Percentiles rank a stretch among this genome's conserved stretches.
These are phyloP conservation scores for Penicillium mononematosum DNA, from an alignment of 495 filamentous ascomycete genomes.

Conservation along the genomic window DNA sequence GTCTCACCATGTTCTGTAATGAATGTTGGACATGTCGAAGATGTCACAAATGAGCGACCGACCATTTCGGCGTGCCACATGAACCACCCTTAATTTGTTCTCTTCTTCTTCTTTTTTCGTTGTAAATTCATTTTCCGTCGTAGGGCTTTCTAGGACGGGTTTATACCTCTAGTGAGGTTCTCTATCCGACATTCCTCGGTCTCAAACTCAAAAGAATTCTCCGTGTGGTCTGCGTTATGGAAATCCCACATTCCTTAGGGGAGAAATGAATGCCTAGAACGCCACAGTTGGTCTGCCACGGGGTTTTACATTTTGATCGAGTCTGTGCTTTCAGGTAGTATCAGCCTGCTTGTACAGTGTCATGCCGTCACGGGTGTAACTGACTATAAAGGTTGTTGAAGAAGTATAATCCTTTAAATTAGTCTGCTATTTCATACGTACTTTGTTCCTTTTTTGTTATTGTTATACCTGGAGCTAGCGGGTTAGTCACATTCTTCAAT, in stretches of 20 bases:
- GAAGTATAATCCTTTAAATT: neutral
- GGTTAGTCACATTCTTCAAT: neutral
- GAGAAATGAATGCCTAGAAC: neutral
- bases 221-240: neutral
- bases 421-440: neutral
- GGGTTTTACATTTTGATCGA: neutral
- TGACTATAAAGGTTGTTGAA: neutral
- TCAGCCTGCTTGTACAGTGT: neutral
- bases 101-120: no score
- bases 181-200: neutral
- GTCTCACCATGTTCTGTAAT: neutral
- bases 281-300: neutral
- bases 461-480: neutral
- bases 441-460: neutral
- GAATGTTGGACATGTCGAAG: neutral
- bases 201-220: constrained; percentile 1
- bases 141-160: neutral
- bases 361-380: neutral
- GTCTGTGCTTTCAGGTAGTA: neutral
- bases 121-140: neutral
- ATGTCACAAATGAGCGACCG: neutral
- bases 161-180: neutral
- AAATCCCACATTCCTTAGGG: neutral
- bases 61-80: neutral
- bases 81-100: neutral